Evolutionary conservation across 441 rosid species (phyloP), one percentile per base, ranked within the genome.

Genomic region (Adansonia grandidieri): DNA sequence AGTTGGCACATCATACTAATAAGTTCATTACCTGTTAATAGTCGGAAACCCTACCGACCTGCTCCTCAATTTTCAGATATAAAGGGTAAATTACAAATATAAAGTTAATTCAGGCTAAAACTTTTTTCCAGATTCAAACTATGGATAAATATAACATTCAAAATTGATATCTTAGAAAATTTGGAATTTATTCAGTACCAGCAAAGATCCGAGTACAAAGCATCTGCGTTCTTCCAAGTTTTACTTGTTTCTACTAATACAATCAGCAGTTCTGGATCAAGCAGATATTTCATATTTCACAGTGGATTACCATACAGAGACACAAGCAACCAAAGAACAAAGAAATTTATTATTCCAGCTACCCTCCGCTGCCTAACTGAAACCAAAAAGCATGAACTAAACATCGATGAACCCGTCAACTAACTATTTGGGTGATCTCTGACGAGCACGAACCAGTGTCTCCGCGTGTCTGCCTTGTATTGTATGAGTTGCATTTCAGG

Each of bases 401-500:
- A 22, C 37, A 22, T 54, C 0, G 9, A 40, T 22, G 24, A 42
- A 68, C 48, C 17, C 53, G 10, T 82, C 84, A 88, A 76, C 76
- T 28, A 76, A 75, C 74, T 57, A 71, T 78, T 75, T 83, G 82
- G 8, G 73, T 40, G 8, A 83, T 58, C 45, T 81, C 81, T 8
- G 89, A 84, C 32, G 88, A 82, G 79, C 87, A 86, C 0, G 87
- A 76, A 13, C 84, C 62, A 54, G 83, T 79, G 19, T 82, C 84
- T 42, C 87, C 89, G 2, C 79, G 75, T 0, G 80, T 80, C 47
- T 66, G 86, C 64, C 82, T 72, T 19, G 89, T 82, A 45, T 84
- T 86, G 77, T 86, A 86, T 10, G 89, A 86, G 42, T 73, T 84
- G 85, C 89, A 86, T 64, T 74, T 81, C 9, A 61, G n/a, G 64